Evolutionary conservation across 2,329 filamentous ascomycete species (phyloP), one percentile per base, ranked within the genome.

Genomic region (Neonectria punicea): DNA sequence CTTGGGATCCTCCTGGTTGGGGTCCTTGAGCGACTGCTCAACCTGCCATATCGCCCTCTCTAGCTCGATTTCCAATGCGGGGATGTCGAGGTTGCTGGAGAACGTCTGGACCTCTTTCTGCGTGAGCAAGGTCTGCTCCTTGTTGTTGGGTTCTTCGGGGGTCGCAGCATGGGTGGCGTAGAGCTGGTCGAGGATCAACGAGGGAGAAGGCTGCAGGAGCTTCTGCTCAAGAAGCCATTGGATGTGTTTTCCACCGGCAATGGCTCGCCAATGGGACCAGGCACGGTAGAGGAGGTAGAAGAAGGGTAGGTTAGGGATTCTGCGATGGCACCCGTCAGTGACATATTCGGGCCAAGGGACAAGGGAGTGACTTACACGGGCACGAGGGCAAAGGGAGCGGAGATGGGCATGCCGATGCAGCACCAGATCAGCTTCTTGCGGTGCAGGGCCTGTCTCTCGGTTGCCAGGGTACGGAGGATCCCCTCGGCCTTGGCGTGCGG

Each of bases 251-350:
- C 93, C 94, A 59, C 96, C 96, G 41, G 89, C 88, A 58, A 97
- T 83, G 58, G 96, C 96, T 82, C 91, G 88, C 89, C 92, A 97
- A 80, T 97, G 93, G 20, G 93, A 97, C 91, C 92, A 98, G 28
- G 93, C 92, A 69, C 96, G 88, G 82, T 97, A 99, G 18, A 88
- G 89, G 44, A 98, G 87, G 79, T 98, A 99, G 84, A 98, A 98
- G 84, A 98, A 98, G 18, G 96, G 96, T 13, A 99, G 84, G 77
- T 99, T 98, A 39, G 95, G 94, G 68, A 98, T 86, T 67, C 93
- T 97, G 70, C 11, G 25, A 8, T 13, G 20, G 18, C 8, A 16
- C 5, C 25, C 9, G 16, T 30, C 22, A 34, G 28, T 20, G 28
- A 32, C 28, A 9, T 47, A 47, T 36, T 32, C 10, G 13, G 44